A percentile compares a stretch with the other conserved stretches of the same genome.
phyloP scores from a whole-genome alignment of 208 protist genomes.

The Wallacemonas sp. region DNA sequence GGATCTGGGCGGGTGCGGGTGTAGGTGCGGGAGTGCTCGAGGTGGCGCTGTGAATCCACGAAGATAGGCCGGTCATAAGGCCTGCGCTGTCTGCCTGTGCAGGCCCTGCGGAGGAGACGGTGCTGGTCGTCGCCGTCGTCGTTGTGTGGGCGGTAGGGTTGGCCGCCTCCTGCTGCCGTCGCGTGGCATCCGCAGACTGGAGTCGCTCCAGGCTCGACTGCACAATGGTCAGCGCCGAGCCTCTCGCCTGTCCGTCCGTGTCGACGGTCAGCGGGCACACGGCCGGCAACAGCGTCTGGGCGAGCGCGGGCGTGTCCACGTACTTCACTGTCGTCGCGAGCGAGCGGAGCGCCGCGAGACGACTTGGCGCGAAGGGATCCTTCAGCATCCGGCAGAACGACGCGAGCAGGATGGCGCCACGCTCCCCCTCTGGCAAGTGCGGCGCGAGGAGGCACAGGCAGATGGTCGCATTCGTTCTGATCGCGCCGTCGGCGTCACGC shows the following conservation, averaged over 20 bases:
- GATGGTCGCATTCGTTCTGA: constrained; percentile 90
- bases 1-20: too few relatives aligned
- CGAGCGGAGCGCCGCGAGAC: constrained; percentile 57
- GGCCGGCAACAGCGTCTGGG: constrained; percentile 50
- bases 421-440: constrained; percentile 17
- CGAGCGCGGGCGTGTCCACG: constrained; percentile 41
- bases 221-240: constrained; percentile 40
- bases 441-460: constrained; percentile 59
- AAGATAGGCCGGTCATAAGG: too few relatives aligned
- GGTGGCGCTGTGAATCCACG: too few relatives aligned
- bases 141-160: constrained; percentile 1
- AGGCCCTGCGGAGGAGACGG: not conserved
- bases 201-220: constrained; percentile 18
- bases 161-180: constrained; percentile 13
- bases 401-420: constrained; percentile 47
- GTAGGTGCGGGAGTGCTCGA: too few relatives aligned
- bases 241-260: constrained; percentile 40
- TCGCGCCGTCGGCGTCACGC: constrained; percentile 62
- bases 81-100: too few relatives aligned
- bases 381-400: constrained; percentile 79
- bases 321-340: constrained; percentile 39
- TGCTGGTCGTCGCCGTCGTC: not conserved
- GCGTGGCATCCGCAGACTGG: constrained; percentile 4
- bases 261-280: constrained; percentile 69
- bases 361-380: constrained; percentile 74